Evolutionary conservation across 2,329 filamentous ascomycete genomes (phyloP).

Genomic region (Fusarium tuaranense): DNA sequence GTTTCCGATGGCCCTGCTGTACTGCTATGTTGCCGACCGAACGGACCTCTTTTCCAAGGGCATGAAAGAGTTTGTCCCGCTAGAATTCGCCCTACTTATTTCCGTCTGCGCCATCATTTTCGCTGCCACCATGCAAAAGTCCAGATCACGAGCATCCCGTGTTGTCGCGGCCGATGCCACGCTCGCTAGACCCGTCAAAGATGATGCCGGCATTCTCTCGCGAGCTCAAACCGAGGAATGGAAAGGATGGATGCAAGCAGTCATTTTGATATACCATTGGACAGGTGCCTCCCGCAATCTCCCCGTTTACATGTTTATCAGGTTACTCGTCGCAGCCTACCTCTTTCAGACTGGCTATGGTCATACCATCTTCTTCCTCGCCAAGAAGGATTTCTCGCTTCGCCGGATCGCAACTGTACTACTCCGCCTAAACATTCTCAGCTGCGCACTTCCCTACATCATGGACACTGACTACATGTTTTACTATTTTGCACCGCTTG

Average conservation of each 20-base stretch:
- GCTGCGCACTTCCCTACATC: slow-evolving; percentile 63
- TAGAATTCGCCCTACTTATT: slow-evolving; percentile 33
- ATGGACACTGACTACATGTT: slow-evolving; percentile 64
- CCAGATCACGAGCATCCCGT: slow-evolving; percentile 25
- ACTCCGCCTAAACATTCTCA: slow-evolving; percentile 68
- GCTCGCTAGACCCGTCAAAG: not conserved
- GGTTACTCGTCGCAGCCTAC: slow-evolving; percentile 67
- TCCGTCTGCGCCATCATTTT: slow-evolving; percentile 19
- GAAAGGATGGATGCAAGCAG: slow-evolving; percentile 74
- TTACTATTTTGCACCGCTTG: slow-evolving; percentile 70
- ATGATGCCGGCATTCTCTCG: slow-evolving; percentile 45
- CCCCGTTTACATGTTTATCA: slow-evolving; percentile 66
- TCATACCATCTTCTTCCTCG: slow-evolving; percentile 69
- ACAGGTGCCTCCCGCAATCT: slow-evolving; percentile 60
- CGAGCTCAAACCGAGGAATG: slow-evolving; percentile 72
- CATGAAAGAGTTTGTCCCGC: slow-evolving; percentile 36
- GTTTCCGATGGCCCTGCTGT: slow-evolving; percentile 43
- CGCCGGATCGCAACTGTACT: slow-evolving; percentile 64
- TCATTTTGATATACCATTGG: slow-evolving; percentile 67
- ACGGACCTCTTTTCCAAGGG: slow-evolving; percentile 46
- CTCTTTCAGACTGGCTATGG: slow-evolving; percentile 73
- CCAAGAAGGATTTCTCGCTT: slow-evolving; percentile 67
- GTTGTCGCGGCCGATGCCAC: slow-evolving; percentile 9
- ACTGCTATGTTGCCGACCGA: slow-evolving; percentile 45
- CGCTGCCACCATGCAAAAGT: slow-evolving; percentile 34